Base-by-base conservation (phyloP, 257 asterid genomes). In the Solanum chiquidenum region DNA sequence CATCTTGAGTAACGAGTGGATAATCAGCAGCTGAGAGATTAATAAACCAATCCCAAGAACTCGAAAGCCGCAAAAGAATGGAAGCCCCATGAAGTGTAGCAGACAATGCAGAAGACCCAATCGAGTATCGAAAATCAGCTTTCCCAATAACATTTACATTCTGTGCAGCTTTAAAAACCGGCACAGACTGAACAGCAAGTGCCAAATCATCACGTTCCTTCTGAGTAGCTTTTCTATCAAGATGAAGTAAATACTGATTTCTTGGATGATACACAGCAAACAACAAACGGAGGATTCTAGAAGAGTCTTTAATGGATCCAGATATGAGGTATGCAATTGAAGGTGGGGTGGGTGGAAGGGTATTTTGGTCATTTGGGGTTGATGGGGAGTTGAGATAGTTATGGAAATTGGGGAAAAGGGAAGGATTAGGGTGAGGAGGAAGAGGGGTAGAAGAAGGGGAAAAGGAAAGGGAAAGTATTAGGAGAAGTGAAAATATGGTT, bases 1-100 rank as follows among this genome's bases (percentile, higher is more conserved):
- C 99, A 95, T 96, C 99, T 90, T 97, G 99, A 64, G 95, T 92
- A 72, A 95, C 89, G 85, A 97, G 98, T 16, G 99, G 99, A 87
- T 97, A 97, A 92, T 93, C 97, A 83, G 90, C 90, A 34, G 92
- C 98, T 33, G 93, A 92, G 7, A 97, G 98, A 87, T 91, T 94
- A 38, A 97, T 92, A 88, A 96, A 92, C 99, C 99, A 97, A 92
- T 97, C 96, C 99, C 99, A 97, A 68, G 88, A 89, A 12, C 60
- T 46, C 21, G 94, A 91, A 46, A 95, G 3, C 2, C 94, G 89
- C 20, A 95, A 93, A 92, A 96, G 86, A 87, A 93, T 89, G 2
- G 98, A 92, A 2, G 98, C 98, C 14, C 98, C 99, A 86, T 91
- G 99, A 40, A 97, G 98, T 46, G 90, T 88, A 73, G 99, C 90